Evolutionary conservation across 345 rosid genomes (phyloP), one percentile per base, ranked within the genome.

Genomic region (Hibiscus syriacus): DNA sequence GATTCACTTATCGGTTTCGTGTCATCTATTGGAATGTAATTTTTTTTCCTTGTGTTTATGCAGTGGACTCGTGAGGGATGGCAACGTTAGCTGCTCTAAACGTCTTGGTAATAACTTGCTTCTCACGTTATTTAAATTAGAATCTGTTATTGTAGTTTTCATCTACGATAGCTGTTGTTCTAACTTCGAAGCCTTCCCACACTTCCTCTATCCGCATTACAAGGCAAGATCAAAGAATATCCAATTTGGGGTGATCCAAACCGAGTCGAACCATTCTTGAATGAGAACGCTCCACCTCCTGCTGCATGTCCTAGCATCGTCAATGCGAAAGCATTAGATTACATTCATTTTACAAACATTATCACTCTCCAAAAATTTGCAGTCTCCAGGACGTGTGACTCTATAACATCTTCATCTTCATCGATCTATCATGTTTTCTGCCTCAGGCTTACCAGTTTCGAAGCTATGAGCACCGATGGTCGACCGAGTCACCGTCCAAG

Each of bases 1-100:
- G 13, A 26, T 26, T 45, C 55, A 46, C 16, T 11, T 16, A 45
- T 26, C 68, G 10, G 14, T 54, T 16, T 45, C 16, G 22, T 23
- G 32, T n/a, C 9, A 27, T n/a, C 4, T 27, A 26, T 16, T 23
- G n/a, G 38, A 45, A 7, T 26, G 2, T 54, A 48, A 62, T 32
- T 17, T 1, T 61, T n/a, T 63, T 57, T 27, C 30, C 22, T 26
- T 16, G 3, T 72, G 39, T 19, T 30, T 38, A 36, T 77, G 71
- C 69, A 94, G 99, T 94, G 97, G 99, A 94, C 99, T 78, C 92
- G 99, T 2, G 97, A 94, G 83, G 99, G 77, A 94, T 94, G 96
- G 99, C 99, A 49, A 85, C 96, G 0, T 83, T 90, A 67, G 92
- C 97, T 54, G 92, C 99, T 58, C 87, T 93, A 19, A 93, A 93